Conservation (phyloP, 805 yeast genomes). For the Phaffomyces thermotolerans region DNA sequence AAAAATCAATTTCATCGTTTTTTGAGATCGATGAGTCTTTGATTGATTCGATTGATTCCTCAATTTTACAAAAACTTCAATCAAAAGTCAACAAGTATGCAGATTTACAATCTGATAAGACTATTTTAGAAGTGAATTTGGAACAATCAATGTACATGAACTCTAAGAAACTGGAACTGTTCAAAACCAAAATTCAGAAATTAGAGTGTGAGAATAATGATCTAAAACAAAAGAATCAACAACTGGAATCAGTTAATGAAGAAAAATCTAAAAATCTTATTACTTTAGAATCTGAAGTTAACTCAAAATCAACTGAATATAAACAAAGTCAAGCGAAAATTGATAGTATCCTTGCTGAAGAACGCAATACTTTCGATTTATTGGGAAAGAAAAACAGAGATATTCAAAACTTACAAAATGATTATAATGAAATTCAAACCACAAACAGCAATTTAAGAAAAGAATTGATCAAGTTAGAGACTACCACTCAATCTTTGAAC, state of each 20-base stretch:
- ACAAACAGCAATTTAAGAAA: conserved; percentile 33
- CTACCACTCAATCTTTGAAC: conserved; percentile 26
- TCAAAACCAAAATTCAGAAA: conserved; percentile 25
- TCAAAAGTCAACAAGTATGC: conserved; percentile 28
- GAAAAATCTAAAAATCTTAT: conserved; percentile 15
- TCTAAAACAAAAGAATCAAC: conserved; percentile 16
- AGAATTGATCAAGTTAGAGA: conserved; percentile 32
- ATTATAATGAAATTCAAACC: conserved; percentile 30
- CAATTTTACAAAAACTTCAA: conserved; percentile 23
- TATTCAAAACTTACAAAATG: conserved; percentile 29
- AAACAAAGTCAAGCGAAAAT: conserved; percentile 9
- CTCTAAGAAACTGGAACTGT: conserved; percentile 25
- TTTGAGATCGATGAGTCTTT: conserved; percentile 24
- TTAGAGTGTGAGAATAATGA: conserved; percentile 19
- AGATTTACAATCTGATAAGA: conserved; percentile 30
- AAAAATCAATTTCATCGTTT: conserved; percentile 27
- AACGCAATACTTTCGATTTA: conserved; percentile 27
- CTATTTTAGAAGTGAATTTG: conserved; percentile 30
- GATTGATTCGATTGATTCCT: conserved; percentile 18
- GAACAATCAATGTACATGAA: conserved; percentile 34
- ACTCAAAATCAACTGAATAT: conserved; percentile 4
- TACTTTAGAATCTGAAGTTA: conserved; percentile 12
- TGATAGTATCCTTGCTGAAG: conserved; percentile 19
- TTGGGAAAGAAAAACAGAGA: conserved; percentile 32
- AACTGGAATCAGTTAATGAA: conserved; percentile 17